Evolutionary conservation across 805 yeast genomes (phyloP), one percentile per base, ranked within the genome.

Genomic region (Schizosaccharomyces pombe): DNA sequence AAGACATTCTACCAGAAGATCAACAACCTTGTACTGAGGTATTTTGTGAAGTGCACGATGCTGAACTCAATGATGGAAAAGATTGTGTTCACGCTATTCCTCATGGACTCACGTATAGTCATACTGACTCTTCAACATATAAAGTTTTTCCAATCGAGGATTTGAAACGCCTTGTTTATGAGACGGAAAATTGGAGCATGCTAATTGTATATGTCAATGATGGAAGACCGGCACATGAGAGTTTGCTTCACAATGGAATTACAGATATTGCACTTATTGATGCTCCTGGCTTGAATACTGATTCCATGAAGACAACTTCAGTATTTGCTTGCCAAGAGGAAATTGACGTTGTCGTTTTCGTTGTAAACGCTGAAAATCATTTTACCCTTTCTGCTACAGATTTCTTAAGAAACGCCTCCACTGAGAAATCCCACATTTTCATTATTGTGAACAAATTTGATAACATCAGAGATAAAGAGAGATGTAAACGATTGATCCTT

Each of bases 21-120:
- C 98, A 91, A 63, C 94, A 91, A 64, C 99, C 99, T 1, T 86
- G 96, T 62, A 91, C 99, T 0, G 80, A 84, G 57, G 95, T 91
- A 0, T 93, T 93, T 62, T 87, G 95, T 64, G 98, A 93, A 67
- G 89, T 93, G 5, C 70, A 84, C 30, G 95, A 91, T 65, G 85
- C 86, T 9, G 70, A 77, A 22, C 83, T 79, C 47, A 89, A 89
- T 63, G 69, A 72, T 43, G 77, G 80, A 16, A 62, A 77, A 14
- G 96, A 93, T 67, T 94, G 87, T 65, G 96, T 89, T 0, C 98
- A 91, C 67, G 97, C 98, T 0, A 78, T 91, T 22, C 76, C 78
- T 52, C 64, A 69, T 49, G 64, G 68, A 9, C 43, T 54, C 22
- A 65, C 64, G 0, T 82, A 83, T 61, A 67, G 74, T 55, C 66